These are phyloP conservation scores for Penicillium sp. DNA, from an alignment of 2,329 filamentous ascomycete genomes.

Conservation along the genomic window DNA sequence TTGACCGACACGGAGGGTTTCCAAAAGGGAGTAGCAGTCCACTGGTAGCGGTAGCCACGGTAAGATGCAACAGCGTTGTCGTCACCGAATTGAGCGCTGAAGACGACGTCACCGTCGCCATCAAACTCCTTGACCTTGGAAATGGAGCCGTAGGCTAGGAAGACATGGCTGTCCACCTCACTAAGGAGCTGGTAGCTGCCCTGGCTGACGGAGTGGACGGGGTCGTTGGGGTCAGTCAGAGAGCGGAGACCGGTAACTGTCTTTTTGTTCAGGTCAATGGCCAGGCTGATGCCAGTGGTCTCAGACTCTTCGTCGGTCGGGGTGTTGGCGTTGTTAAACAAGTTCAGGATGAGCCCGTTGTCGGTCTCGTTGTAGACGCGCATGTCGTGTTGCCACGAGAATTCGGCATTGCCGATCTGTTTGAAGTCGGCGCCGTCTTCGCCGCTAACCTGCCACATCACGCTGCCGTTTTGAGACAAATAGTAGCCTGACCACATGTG, in stretches of 20 bases:
- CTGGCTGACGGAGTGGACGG: no score
- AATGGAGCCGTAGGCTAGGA: slow-evolving; percentile 35
- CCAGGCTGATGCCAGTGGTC: slow-evolving; percentile 25
- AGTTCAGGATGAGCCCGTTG: slow-evolving; percentile 25
- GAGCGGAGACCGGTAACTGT: neutral
- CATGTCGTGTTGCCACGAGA: slow-evolving; percentile 34
- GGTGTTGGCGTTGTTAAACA: slow-evolving; percentile 31
- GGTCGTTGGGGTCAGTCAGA: no score
- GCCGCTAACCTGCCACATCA: no score
- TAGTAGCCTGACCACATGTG: no score
- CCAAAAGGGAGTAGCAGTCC: slow-evolving; percentile 22
- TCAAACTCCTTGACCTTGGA: slow-evolving; percentile 34
- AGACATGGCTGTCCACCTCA: slow-evolving; percentile 8
- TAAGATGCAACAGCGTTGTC: slow-evolving; percentile 30
- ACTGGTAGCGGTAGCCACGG: slow-evolving; percentile 25
- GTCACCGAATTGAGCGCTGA: slow-evolving; percentile 31
- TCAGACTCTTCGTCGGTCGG: slow-evolving; percentile 5
- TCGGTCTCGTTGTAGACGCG: slow-evolving; percentile 27
- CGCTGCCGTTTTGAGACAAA: no score
- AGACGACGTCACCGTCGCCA: slow-evolving; percentile 26
- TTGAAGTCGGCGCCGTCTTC: no score
- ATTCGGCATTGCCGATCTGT: slow-evolving; percentile 14
- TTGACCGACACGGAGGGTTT: slow-evolving; percentile 16
- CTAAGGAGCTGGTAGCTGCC: no score
- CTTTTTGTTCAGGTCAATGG: slow-evolving; percentile 19